These are phyloP conservation scores for Pelagomonas calceolata DNA, from an alignment of 108 stramenopile genomes.

Conservation along the genomic window DNA sequence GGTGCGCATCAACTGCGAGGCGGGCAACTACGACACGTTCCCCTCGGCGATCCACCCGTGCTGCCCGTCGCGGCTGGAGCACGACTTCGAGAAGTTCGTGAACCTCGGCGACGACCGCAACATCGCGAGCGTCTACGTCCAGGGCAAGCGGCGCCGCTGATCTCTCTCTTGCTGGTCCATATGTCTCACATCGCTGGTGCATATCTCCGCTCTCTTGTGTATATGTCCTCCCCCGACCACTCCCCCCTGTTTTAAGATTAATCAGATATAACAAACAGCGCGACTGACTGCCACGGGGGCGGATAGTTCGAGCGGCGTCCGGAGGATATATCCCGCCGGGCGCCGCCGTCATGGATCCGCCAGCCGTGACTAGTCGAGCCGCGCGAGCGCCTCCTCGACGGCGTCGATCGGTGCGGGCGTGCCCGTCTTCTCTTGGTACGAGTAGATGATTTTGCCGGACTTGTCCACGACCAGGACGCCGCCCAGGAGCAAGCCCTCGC, in stretches of 20 bases:
- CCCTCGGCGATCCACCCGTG: neutral
- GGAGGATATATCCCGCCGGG: too few species aligned
- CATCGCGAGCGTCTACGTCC: conserved; percentile 28
- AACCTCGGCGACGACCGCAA: conserved; percentile 46
- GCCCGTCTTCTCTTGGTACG: conserved; percentile 60
- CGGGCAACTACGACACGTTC: conserved; percentile 25
- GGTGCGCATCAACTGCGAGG: conserved; percentile 18
- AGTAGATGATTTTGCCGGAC: conserved; percentile 47
- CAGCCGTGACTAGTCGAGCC: neutral
- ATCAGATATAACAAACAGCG: too few species aligned
- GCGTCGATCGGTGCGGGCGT: conserved; percentile 38
- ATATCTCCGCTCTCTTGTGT: too few species aligned
- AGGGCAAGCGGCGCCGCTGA: too few species aligned
- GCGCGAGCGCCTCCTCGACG: neutral
- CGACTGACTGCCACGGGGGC: too few species aligned
- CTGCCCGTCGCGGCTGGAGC: neutral
- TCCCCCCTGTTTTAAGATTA: too few species aligned
- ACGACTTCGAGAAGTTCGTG: conserved; percentile 40
- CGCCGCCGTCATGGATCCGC: too few species aligned
- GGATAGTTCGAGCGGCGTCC: too few species aligned
- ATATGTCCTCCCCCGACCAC: too few species aligned
- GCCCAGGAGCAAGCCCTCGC: conserved; percentile 65
- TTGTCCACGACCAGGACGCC: conserved; percentile 59
- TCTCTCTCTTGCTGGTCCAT: too few species aligned
- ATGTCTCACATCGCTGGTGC: too few species aligned